Evolutionary conservation across 805 yeast genomes (phyloP), one percentile per base, ranked within the genome.

Genomic region (Candida bentonensis): DNA sequence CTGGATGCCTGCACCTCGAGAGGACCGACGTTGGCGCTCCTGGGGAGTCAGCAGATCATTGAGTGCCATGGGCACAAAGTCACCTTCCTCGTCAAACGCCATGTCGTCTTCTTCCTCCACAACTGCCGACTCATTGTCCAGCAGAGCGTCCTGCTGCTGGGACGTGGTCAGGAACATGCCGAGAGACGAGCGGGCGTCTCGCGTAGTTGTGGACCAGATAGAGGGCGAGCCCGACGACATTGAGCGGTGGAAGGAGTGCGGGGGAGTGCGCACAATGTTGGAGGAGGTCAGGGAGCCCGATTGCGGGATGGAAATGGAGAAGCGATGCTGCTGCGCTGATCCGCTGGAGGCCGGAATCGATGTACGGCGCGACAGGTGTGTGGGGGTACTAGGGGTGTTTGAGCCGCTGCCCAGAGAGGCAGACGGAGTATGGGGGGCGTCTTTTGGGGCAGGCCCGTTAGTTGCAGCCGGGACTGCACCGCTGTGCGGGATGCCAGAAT

Each of bases 41-140:
- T 76, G 82, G 0, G 94, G 94, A 0, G 94, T 84, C 42, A 88
- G 64, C 42, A 86, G 65, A 51, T 85, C 95, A n/a, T 79, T 74
- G 30, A 87, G 63, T 23, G 88, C 75, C 3, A 80, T 77, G 1
- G 96, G 96, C 2, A 87, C 82, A 52, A 76, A 82, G 56, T 83
- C 94, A 51, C 83, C 88, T 41, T 74, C 83, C 27, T 58, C 69
- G 47, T 70, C 74, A 40, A 68, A 73, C n/a, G 49, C 70, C 40
- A 70, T 74, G 42, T 68, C 74, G 15, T 59, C 63, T 44, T 65
- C 68, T 41, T 66, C 69, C 26, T 60, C 61, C 4, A 56, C 62
- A n/a, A 69, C 54, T 20, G 65, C 67, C 3, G 56, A 60, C 15
- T 61, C 65, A 27, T 60, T 60, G 21, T 41, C 47, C 3, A 46